These are phyloP conservation scores for Trichoderma lentiforme DNA, from an alignment of 2,329 filamentous ascomycete species.

Conservation along the genomic window DNA sequence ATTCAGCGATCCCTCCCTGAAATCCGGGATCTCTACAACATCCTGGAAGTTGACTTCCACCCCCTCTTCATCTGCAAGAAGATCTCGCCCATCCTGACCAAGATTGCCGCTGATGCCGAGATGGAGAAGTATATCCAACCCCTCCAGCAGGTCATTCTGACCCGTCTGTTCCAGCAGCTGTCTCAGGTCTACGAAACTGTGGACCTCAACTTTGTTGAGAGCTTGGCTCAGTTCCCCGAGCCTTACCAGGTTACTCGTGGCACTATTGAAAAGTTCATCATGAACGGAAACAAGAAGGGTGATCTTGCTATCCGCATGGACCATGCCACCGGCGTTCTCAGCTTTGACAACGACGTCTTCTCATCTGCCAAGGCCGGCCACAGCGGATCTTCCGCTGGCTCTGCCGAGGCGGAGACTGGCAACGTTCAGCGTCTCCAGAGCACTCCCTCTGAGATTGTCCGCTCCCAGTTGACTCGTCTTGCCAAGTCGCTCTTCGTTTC, in stretches of 20 bases:
- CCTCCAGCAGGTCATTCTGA: constrained; percentile 97
- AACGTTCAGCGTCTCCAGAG: constrained; percentile 94
- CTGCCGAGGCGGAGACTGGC: constrained; percentile 78
- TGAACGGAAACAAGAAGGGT: constrained; percentile 99
- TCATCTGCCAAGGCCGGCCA: constrained; percentile 92
- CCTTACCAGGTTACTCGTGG: constrained; percentile 88
- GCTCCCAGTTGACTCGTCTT: constrained; percentile 87
- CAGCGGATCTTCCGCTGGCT: constrained; percentile 77
- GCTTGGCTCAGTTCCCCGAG: constrained; percentile 91
- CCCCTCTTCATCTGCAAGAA: constrained; percentile 98
- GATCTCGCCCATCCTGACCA: constrained; percentile 90
- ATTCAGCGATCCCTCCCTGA: constrained; percentile 89
- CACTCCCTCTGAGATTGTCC: constrained; percentile 95
- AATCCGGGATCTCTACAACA: constrained; percentile 96
- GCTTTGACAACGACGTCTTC: constrained; percentile 97
- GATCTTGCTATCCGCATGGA: constrained; percentile 95
- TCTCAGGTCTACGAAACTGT: constrained; percentile 99
- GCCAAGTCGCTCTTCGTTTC: constrained; percentile 89
- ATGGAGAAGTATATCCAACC: constrained; percentile 97
- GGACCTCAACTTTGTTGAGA: constrained; percentile 87
- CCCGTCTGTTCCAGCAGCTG: constrained; percentile 95
- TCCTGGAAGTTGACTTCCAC: constrained; percentile 98
- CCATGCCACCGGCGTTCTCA: constrained; percentile 90
- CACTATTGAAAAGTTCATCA: constrained; percentile 99
- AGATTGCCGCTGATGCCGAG: constrained; percentile 90